Evolutionary conservation across 2,329 filamentous ascomycete species (phyloP), one percentile per base, ranked within the genome.

Genomic region (Scedosporium aurantiacum): DNA sequence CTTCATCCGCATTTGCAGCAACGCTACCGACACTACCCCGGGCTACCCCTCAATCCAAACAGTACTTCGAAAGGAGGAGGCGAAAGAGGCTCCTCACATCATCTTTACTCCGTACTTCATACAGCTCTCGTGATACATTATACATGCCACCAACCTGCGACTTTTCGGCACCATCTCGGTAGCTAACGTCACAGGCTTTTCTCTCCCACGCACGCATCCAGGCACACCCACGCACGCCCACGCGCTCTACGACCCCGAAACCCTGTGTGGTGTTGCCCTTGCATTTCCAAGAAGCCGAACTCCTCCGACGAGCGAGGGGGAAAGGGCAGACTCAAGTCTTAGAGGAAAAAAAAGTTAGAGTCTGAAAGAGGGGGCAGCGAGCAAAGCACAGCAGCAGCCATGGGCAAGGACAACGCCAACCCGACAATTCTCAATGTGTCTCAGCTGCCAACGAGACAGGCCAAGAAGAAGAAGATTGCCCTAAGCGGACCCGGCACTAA

Each of bases 351-450:
- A 54, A 27, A 21, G 7, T 43, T 47, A 27, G 23, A 54, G 4
- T 21, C 43, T 7, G 43, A 47, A 47, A 47, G 16, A 41, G 40
- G 8, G 18, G 18, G 25, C 16, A 43, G 37, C 41, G 40, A 40
- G 8, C 23, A 32, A 5, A 18, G 3, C 10, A 6, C 37, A 27
- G 18, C 25, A 57, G 18, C 28, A 41, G 58, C 62, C 62, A 78
- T 78, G 74, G 70, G 73, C 61, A 71, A 80, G 56, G 83, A 87
- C 67, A 96, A 96, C 75, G 91, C 89, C 65, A 97, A 99, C 77
- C 94, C 94, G 61, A 95, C 90, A 65, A 92, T 99, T 71, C 79
- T 97, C 69, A 95, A 87, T 75, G 83, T 86, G 60, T 90, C 90
- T 52, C 90, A 97, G 75, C 84, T 99, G 58, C 92, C 94, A 54